A percentile compares a stretch with the other conserved stretches of the same genome.
phyloP scores from a whole-genome alignment of 2,329 filamentous ascomycete genomes.

The Rhynchosporium secalis region DNA sequence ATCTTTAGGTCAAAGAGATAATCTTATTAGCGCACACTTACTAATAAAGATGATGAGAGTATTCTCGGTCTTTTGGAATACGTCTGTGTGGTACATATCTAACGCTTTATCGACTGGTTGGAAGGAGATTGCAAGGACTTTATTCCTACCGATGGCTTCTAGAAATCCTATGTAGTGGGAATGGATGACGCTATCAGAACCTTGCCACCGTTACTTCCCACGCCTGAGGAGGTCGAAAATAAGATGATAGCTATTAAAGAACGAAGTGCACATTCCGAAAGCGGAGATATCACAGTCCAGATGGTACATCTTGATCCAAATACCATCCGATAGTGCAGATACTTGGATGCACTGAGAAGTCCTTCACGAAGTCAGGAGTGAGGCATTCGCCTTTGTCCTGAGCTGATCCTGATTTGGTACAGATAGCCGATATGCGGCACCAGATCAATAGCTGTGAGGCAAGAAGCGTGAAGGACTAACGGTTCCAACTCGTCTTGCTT shows the following conservation, averaged over 20 bases:
- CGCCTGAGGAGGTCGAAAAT: background rate
- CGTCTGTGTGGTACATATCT: conserved; percentile 9
- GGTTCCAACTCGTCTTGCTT: too few relatives aligned
- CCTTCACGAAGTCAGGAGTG: too few relatives aligned
- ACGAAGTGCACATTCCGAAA: background rate
- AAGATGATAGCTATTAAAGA: background rate
- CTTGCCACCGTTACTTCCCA: background rate
- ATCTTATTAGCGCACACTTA: background rate
- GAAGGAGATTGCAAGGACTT: background rate
- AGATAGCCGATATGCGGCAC: too few relatives aligned
- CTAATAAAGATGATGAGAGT: conserved; percentile 5
- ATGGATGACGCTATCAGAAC: background rate
- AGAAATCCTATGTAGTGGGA: background rate
- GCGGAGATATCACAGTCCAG: conserved; percentile 18
- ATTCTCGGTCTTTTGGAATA: conserved; percentile 7
- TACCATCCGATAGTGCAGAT: too few relatives aligned
- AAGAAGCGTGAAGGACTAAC: too few relatives aligned
- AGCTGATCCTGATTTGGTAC: too few relatives aligned
- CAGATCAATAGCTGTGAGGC: too few relatives aligned
- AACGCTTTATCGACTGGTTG: background rate
- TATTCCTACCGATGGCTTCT: background rate
- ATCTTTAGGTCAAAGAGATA: background rate
- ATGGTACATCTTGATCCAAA: conserved; percentile 24
- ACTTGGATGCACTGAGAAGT: too few relatives aligned
- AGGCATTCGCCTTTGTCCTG: too few relatives aligned